Percentiles rank a stretch among this genome's conserved stretches.
Evolutionary conservation across 148 eudicot genomes (phyloP).

Genomic region (Amaranthus cruentus): DNA sequence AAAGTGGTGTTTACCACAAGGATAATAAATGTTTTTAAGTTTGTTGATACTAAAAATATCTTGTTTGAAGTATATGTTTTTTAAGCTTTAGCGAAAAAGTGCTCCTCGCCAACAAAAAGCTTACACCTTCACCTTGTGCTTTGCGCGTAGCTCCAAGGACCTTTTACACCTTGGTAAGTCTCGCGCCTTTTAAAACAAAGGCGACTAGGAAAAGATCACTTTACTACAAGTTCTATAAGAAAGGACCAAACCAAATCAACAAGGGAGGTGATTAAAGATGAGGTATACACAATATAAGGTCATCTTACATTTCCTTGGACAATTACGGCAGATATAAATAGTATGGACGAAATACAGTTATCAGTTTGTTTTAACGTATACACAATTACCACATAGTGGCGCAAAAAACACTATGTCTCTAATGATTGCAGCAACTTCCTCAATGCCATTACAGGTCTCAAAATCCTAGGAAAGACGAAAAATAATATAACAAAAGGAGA

Average conservation of each 20-base stretch:
- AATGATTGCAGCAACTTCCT: constrained; percentile 84
- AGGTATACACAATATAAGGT: neutral
- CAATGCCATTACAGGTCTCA: constrained; percentile 84
- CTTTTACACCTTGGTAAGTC: too few species aligned
- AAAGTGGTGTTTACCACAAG: too few species aligned
- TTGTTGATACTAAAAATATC: too few species aligned
- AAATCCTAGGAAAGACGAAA: constrained; percentile 45
- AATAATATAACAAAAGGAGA: constrained; percentile 10
- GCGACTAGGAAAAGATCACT: too few species aligned
- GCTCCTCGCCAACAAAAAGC: too few species aligned
- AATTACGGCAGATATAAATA: neutral
- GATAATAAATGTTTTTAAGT: too few species aligned
- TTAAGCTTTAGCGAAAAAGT: too few species aligned
- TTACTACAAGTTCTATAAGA: neutral
- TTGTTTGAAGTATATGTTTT: too few species aligned
- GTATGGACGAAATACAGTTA: too few species aligned
- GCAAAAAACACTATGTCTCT: constrained; percentile 40
- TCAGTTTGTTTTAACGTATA: neutral
- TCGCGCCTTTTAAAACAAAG: too few species aligned
- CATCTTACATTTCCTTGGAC: constrained; percentile 1
- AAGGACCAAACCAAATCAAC: neutral
- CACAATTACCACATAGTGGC: neutral
- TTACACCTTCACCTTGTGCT: too few species aligned
- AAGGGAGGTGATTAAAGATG: neutral
- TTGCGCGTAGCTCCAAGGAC: too few species aligned